These are phyloP conservation scores for Zymoseptoria passerinii DNA, from an alignment of 2,329 filamentous ascomycete genomes.

Conservation along the genomic window DNA sequence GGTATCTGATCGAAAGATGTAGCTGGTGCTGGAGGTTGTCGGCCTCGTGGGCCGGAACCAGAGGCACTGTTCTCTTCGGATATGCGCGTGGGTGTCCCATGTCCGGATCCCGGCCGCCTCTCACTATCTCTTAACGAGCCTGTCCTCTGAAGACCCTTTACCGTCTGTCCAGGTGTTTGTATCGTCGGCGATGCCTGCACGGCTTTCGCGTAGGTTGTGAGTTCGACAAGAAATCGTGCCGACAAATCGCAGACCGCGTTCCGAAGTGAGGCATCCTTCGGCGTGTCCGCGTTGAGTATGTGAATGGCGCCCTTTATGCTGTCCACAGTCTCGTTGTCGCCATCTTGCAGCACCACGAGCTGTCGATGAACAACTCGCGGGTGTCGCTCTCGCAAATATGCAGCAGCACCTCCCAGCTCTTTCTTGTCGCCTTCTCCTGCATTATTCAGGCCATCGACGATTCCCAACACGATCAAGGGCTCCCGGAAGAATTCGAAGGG, in stretches of 20 bases:
- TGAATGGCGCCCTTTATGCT: constrained; percentile 8
- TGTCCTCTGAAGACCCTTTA: constrained; percentile 36
- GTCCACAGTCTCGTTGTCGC: constrained; percentile 3
- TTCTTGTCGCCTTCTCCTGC: constrained; percentile 42
- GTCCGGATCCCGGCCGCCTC: constrained; percentile 16
- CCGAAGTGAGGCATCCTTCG: constrained; percentile 29
- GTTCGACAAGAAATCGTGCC: constrained; percentile 38
- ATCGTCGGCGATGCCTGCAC: constrained; percentile 53
- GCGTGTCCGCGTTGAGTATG: constrained; percentile 10
- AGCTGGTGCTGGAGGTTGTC: constrained; percentile 33
- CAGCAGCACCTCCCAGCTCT: constrained; percentile 24
- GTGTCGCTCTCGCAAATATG: constrained; percentile 26
- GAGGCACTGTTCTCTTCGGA: constrained; percentile 8
- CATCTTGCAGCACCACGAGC: constrained; percentile 19
- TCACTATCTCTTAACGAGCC: constrained; percentile 18
- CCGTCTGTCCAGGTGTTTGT: constrained; percentile 57
- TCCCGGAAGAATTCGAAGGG: constrained; percentile 89
- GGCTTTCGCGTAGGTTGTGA: constrained; percentile 41
- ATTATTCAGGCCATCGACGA: constrained; percentile 66
- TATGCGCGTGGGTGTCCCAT: constrained; percentile 12
- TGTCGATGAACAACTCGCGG: constrained; percentile 28
- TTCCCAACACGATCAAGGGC: constrained; percentile 70
- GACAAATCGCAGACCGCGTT: constrained; percentile 40
- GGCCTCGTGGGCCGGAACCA: constrained; percentile 17
- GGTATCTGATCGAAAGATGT: constrained; percentile 49